These are phyloP conservation scores for Cryptococcus sp. DNA, from an alignment of 1,284 basidiomycete species.

Conservation along the genomic window DNA sequence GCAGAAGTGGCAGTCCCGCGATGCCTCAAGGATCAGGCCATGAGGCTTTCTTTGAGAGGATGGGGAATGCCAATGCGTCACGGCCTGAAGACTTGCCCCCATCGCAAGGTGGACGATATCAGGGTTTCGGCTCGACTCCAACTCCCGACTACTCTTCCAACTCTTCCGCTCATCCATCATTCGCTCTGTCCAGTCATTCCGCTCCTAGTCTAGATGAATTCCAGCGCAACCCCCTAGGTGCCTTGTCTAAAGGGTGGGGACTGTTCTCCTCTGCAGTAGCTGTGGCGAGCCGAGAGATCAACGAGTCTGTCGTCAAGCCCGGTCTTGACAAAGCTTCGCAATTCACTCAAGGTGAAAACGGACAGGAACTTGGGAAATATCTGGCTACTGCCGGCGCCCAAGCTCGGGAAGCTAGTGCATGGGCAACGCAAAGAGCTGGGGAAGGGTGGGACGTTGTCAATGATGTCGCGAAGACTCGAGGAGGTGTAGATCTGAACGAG, in stretches of 20 bases:
- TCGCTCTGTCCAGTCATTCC: conserved; percentile 43
- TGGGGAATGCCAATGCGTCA: conserved; percentile 46
- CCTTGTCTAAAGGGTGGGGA: conserved; percentile 53
- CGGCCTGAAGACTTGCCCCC: conserved; percentile 50
- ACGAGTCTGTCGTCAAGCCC: conserved; percentile 51
- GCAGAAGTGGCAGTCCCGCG: conserved; percentile 14
- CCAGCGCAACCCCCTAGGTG: conserved; percentile 48
- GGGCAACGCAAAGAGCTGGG: conserved; percentile 39
- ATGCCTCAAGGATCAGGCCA: conserved; percentile 30
- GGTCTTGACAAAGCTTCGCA: conserved; percentile 40
- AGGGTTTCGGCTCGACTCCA: conserved; percentile 50
- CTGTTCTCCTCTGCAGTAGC: conserved; percentile 51
- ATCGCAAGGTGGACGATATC: conserved; percentile 52
- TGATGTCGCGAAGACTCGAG: conserved; percentile 44
- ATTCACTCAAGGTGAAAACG: conserved; percentile 23
- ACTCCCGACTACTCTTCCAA: conserved; percentile 13
- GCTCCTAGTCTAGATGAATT: conserved; percentile 50
- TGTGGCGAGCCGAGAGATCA: conserved; percentile 46
- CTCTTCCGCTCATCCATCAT: conserved; percentile 39
- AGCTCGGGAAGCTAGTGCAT: conserved; percentile 38
- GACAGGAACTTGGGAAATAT: conserved; percentile 41
- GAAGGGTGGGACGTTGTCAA: conserved; percentile 50
- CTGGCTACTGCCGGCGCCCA: conserved; percentile 24
- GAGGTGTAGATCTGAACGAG: conserved; percentile 51
- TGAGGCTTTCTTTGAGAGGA: conserved; percentile 52